Base-by-base conservation (phyloP, 2,329 filamentous ascomycete species). In the Trichoderma asperellum region DNA sequence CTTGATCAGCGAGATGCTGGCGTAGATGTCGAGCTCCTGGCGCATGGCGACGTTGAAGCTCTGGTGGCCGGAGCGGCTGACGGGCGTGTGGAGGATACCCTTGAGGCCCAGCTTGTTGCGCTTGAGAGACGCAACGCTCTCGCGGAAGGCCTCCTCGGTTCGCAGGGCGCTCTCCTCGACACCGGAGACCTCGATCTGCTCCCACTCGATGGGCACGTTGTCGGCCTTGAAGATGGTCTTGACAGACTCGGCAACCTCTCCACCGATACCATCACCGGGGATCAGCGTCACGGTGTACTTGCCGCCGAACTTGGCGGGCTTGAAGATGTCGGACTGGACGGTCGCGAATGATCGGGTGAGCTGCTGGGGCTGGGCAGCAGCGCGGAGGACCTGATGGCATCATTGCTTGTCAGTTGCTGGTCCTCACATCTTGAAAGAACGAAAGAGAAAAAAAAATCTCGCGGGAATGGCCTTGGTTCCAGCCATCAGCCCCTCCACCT, bases 201-300 rank as follows among this genome's bases (percentile, higher is more conserved):
- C 96, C 95, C 96, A 98, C 84, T 97, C 94, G 77, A 99, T 91
- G 78, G 96, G 96, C 66, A 97, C 95, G 81, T 97, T 98, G 87
- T 98, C 95, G 81, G 95, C 94, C 89, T 97, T 98, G 91, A 98
- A 98, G 83, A 99, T 92, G 75, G 95, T 96, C 91, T 97, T 97
- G 82, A 99, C 95, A 73, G 93, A 96, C 85, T 98, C 94, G 77
- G 95, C 94, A 72, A 98, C 94, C 85, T 99, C 96, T 82, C 93
- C 93, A 82, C 96, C 96, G 81, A 99, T 97, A 86, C 96, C 96
- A 79, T 99, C 96, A 89, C 95, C 96, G 82, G 96, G 96, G 81
- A 99, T 98, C 79, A 99, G 88, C 73, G 95, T 97, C 77, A 97
- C 95, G 47, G 96, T 99, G 88, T 98, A 99, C 87, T 98, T 99